phyloP scores from a whole-genome alignment of 31 red algal species.

The Bonnemaisonia californica region DNA sequence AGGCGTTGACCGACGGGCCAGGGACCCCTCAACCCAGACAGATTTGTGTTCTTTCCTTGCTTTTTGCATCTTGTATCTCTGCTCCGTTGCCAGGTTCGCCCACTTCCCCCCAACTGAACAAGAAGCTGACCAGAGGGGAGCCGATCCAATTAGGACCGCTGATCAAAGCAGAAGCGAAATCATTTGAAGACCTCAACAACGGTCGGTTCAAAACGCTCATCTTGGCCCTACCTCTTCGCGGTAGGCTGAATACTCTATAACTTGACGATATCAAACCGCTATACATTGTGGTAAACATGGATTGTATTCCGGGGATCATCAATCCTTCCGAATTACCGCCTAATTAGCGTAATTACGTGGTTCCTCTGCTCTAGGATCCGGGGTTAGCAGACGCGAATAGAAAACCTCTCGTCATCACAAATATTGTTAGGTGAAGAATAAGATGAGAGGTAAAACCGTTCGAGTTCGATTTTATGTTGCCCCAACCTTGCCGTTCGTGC shows the following conservation, averaged over 20 bases:
- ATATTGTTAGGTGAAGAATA: too few species aligned
- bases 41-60: conserved; percentile 35
- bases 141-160: neutral
- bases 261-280: too few species aligned
- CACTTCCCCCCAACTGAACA: conserved; percentile 18
- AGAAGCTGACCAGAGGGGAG: neutral
- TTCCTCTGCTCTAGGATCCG: too few species aligned
- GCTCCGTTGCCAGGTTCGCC: conserved; percentile 35
- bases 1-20: conserved; percentile 3
- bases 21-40: neutral
- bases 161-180: neutral
- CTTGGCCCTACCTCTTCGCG: conserved; percentile 14
- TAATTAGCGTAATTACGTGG: too few species aligned
- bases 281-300: too few species aligned
- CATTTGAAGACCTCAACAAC: conserved; percentile 10
- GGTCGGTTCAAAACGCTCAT: neutral
- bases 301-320: too few species aligned
- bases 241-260: conserved; percentile 2
- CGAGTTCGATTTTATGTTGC: too few species aligned
- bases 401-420: too few species aligned
- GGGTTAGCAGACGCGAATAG: too few species aligned
- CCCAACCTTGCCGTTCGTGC: too few species aligned
- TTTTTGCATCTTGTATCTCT: conserved; percentile 5
- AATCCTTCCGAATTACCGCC: too few species aligned
- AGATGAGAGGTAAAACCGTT: too few species aligned